Evolutionary conservation across 768 basidiomycete genomes (phyloP).

Genomic region (Hygrocybe punicea): DNA sequence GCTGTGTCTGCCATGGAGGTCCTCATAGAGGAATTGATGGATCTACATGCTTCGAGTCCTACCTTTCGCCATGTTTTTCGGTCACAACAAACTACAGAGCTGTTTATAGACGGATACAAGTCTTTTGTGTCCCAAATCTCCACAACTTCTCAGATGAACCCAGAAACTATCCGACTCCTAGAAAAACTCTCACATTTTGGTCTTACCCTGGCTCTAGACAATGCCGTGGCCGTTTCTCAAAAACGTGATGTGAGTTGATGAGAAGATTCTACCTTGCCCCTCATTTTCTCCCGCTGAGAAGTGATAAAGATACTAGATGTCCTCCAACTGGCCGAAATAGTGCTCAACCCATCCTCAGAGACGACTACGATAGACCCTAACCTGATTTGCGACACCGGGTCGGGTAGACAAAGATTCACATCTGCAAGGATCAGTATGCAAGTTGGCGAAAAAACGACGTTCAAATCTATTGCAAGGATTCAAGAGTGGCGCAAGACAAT

Average conservation of each 20-base stretch:
- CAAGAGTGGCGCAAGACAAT: slow-evolving; percentile 74
- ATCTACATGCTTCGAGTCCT: slow-evolving; percentile 58
- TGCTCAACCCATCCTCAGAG: slow-evolving; percentile 48
- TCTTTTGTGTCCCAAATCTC: slow-evolving; percentile 48
- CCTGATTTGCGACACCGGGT: slow-evolving; percentile 51
- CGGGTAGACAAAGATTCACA: slow-evolving; percentile 49
- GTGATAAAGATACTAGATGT: slow-evolving; percentile 52
- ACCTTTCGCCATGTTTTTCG: slow-evolving; percentile 72
- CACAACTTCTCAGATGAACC: slow-evolving; percentile 37
- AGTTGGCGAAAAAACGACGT: slow-evolving; percentile 57
- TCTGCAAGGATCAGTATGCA: slow-evolving; percentile 61
- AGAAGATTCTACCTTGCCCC: not conserved
- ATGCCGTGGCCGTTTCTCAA: slow-evolving; percentile 56
- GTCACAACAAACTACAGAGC: slow-evolving; percentile 63
- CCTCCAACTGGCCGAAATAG: slow-evolving; percentile 49
- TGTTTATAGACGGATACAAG: slow-evolving; percentile 64
- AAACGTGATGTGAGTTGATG: slow-evolving; percentile 72
- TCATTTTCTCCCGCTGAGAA: not conserved
- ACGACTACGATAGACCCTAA: slow-evolving; percentile 52
- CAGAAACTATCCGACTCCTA: slow-evolving; percentile 49
- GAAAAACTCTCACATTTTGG: slow-evolving; percentile 73
- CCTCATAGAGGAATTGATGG: slow-evolving; percentile 66
- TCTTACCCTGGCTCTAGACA: slow-evolving; percentile 62
- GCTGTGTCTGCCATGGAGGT: slow-evolving; percentile 46
- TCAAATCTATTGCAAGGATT: slow-evolving; percentile 61